phyloP scores from a whole-genome alignment of 495 filamentous ascomycete species.

The Trichoderma orchidacearum region DNA sequence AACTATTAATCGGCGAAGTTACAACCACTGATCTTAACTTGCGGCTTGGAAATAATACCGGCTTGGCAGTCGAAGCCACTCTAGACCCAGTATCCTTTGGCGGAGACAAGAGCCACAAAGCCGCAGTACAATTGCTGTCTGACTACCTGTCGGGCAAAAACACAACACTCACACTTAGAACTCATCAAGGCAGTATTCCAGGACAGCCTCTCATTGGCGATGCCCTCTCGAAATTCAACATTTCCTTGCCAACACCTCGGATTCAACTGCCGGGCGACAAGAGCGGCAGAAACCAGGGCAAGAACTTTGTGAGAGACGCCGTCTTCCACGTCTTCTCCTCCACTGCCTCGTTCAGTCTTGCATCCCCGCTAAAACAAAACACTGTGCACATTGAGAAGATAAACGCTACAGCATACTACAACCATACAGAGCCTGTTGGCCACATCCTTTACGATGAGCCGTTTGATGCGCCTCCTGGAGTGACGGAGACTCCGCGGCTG shows the following conservation, averaged over 20 bases:
- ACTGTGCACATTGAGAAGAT: conserved; percentile 62
- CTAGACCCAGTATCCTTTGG: conserved; percentile 57
- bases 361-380: conserved; percentile 60
- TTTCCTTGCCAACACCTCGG: conserved; percentile 57
- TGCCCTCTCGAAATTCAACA: conserved; percentile 51
- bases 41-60: conserved; percentile 54
- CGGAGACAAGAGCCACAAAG: conserved; percentile 41
- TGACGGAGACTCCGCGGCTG: conserved; percentile 52
- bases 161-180: conserved; percentile 58
- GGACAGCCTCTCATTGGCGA: conserved; percentile 55
- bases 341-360: conserved; percentile 71
- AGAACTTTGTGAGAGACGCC: conserved; percentile 68
- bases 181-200: conserved; percentile 59
- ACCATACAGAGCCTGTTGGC: conserved; percentile 63
- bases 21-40: conserved; percentile 46
- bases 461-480: conserved; percentile 67
- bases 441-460: conserved; percentile 57
- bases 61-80: conserved; percentile 49
- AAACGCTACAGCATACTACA: conserved; percentile 75
- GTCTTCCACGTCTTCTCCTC: conserved; percentile 79
- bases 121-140: conserved; percentile 62
- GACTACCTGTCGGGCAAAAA: conserved; percentile 82
- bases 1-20: conserved; percentile 59
- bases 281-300: conserved; percentile 24
- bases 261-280: conserved; percentile 40